Evolutionary conservation across 495 filamentous ascomycete species (phyloP), one percentile per base, ranked within the genome.

Genomic region (Trichoderma parareesei): DNA sequence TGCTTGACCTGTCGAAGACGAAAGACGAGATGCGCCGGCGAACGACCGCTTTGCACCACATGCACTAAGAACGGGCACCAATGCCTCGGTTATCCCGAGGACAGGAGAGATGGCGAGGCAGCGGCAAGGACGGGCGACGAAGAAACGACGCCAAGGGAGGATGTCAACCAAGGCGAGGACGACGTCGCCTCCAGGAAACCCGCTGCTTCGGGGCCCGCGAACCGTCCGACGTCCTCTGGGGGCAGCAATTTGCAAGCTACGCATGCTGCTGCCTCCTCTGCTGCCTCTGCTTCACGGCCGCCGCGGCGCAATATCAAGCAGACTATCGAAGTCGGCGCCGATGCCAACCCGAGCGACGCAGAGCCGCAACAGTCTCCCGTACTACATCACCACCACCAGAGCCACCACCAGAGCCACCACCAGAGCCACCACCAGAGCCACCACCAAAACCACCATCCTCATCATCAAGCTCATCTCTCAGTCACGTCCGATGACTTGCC

Each of bases 21-120:
- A 74, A 93, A 93, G 77, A 92, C 90, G 64, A 83, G 90, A 74
- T 93, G 90, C 72, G 90, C 88, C 37, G 90, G 90, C 64, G 88
- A 90, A 76, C 85, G 86, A 67, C 87, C 87, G 73, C 81, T 84
- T 2, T 92, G 89, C 74, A 86, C 86, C 65, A 92, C 89, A 33
- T 92, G 89, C 69, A 82, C 82, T 57, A 88, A 90, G 68, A 89
- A 88, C 73, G 88, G 88, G 18, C 88, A 92, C 70, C 73, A 79
- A 9, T 92, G 89, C 72, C 74, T 86, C 18, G 88, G 89, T 42
- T 92, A 91, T 67, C 81, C 76, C 46, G 85, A 88, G 37, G 61
- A 71, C 10, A 65, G 82, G 67, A 79, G 75, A 70, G 76, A 72
- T 69, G 79, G 72, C 69, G 69, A 64, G 27, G 61, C 65, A 10